A percentile compares a stretch with the other conserved stretches of the same genome.
phyloP scores from a whole-genome alignment of 1,284 basidiomycete genomes.

The Singerocomus inundabilis region DNA sequence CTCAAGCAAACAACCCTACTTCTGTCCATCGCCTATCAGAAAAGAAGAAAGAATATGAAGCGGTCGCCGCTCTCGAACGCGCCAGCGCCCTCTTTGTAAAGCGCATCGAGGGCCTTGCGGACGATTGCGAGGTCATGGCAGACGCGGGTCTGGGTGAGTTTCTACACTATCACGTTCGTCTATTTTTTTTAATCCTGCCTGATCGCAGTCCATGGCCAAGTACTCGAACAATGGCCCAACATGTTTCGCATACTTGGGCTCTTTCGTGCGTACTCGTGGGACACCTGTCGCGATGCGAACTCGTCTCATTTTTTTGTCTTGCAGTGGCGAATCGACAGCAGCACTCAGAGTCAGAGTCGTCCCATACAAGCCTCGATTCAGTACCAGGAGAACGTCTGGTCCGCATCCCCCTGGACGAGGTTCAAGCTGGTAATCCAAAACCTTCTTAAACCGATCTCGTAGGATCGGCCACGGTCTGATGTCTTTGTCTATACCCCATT shows the following conservation, averaged over 20 bases:
- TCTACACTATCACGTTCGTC: no score
- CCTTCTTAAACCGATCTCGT: conserved; percentile 9
- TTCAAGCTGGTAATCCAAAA: conserved; percentile 20
- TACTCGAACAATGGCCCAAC: conserved; percentile 75
- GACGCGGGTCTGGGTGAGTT: conserved; percentile 63
- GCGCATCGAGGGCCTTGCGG: conserved; percentile 63
- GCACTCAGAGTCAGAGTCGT: conserved; percentile 12
- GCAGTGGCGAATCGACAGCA: conserved; percentile 31
- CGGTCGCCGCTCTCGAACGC: conserved; percentile 67
- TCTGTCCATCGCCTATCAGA: conserved; percentile 57
- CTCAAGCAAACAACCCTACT: conserved; percentile 46
- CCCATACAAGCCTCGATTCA: not conserved
- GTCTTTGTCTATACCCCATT: not conserved
- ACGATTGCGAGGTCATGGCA: conserved; percentile 74
- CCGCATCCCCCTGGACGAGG: conserved; percentile 33
- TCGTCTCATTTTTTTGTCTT: no score
- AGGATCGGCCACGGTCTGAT: not conserved
- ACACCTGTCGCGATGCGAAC: not conserved
- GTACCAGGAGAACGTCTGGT: conserved; percentile 31
- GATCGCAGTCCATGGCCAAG: conserved; percentile 64
- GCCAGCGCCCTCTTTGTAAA: conserved; percentile 61
- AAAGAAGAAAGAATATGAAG: conserved; percentile 78
- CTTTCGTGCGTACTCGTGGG: conserved; percentile 51
- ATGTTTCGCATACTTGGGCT: conserved; percentile 74
- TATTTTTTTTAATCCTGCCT: conserved; percentile 5